phyloP scores from a whole-genome alignment of 225 moss, liverwort and hornwort genomes.

The Sphagnum tenellum region DNA sequence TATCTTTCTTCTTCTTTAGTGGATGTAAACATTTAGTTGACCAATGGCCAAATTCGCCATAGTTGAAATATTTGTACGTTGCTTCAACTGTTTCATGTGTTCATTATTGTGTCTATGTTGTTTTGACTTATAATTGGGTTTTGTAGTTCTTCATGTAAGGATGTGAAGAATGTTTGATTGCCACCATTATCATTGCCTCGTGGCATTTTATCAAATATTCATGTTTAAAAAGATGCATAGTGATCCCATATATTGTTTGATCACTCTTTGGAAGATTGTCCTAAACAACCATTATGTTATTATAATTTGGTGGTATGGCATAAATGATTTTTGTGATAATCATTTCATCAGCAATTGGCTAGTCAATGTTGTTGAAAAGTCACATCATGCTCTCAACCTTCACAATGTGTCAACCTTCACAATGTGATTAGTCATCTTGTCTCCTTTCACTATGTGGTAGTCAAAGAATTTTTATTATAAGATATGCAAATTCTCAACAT shows the following conservation, averaged over 20 bases:
- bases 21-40: neutral
- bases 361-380: neutral
- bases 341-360: rapidly evolving
- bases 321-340: neutral
- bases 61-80: neutral
- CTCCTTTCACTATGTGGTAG: neutral
- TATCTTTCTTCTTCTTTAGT: too few relatives aligned
- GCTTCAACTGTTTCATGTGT: slow-evolving; percentile 3
- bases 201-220: neutral
- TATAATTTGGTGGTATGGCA: neutral
- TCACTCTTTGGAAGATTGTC: neutral
- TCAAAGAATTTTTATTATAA: too few relatives aligned
- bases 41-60: neutral
- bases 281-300: neutral
- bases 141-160: too few relatives aligned
- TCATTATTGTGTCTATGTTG: neutral
- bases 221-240: neutral
- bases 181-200: neutral
- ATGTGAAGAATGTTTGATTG: slow-evolving; percentile 2
- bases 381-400: neutral
- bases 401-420: neutral
- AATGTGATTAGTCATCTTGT: neutral
- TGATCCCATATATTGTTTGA: neutral
- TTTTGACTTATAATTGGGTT: neutral
- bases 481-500: neutral